Evolutionary conservation across 495 filamentous ascomycete species (phyloP).

Genomic region (Hypoxylon trugodes): DNA sequence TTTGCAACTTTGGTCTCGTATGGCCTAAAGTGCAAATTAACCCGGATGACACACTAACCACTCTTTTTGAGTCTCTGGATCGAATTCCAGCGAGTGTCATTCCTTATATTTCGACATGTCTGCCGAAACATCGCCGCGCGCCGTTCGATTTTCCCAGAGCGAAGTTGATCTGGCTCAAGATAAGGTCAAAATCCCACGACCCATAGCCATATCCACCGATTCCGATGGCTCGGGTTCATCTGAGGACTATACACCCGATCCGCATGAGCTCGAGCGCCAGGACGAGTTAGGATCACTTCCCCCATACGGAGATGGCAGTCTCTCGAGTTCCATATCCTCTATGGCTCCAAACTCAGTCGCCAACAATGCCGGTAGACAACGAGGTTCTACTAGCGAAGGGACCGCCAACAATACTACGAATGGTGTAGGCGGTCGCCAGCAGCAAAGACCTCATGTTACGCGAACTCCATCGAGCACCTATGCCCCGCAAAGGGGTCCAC

Average conservation of each 20-base stretch:
- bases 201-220: slow-evolving; percentile 62
- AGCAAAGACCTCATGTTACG: slow-evolving; percentile 41
- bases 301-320: slow-evolving; percentile 48
- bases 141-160: slow-evolving; percentile 60
- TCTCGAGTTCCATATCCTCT: slow-evolving; percentile 49
- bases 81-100: slow-evolving; percentile 32
- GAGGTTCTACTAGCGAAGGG: slow-evolving; percentile 18
- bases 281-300: slow-evolving; percentile 56
- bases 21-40: background rate
- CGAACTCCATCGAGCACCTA: slow-evolving; percentile 61
- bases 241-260: slow-evolving; percentile 63
- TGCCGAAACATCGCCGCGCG: slow-evolving; percentile 58
- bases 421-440: slow-evolving; percentile 28
- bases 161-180: slow-evolving; percentile 48
- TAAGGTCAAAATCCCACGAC: slow-evolving; percentile 53
- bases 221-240: slow-evolving; percentile 72
- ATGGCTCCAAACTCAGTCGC: slow-evolving; percentile 50
- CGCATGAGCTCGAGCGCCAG: slow-evolving; percentile 55
- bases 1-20: background rate
- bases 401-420: slow-evolving; percentile 32
- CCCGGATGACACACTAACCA: slow-evolving; percentile 30
- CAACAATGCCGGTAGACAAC: slow-evolving; percentile 49
- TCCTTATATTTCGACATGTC: slow-evolving; percentile 43
- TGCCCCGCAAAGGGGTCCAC: slow-evolving; percentile 54
- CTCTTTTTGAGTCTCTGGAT: slow-evolving; percentile 19